Base-by-base conservation (phyloP, 2,329 filamentous ascomycete genomes). In the Aureobasidium sp. region DNA sequence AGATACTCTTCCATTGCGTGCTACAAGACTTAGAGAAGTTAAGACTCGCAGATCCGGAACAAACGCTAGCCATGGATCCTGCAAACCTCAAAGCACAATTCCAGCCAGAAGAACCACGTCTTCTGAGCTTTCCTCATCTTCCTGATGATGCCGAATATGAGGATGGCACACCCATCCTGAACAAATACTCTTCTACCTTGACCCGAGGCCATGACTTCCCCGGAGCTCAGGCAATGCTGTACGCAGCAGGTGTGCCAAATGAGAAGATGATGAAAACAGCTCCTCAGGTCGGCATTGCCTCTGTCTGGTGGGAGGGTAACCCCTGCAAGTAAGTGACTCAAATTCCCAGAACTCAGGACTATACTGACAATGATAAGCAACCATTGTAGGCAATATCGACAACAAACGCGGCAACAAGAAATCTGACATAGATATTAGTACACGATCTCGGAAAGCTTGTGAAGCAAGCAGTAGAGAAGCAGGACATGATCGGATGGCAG, bases 261-360 rank as follows among this genome's bases (percentile, higher is more conserved):
- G 82, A 85, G 69, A 81, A 94, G 62, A 85, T 87, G 70, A 96
- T 97, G 90, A 92, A 93, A 77, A 93, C 83, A 62, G 88, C 89
- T 59, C 90, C 93, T 13, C 93, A 97, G 66, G 89, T 97, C 29
- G 93, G 93, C 63, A 85, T 97, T 71, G 88, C 91, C 8, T 91
- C 89, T 5, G 90, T 97, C 5, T 97, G 92, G 92, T 97, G 92
- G 92, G 91, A 97, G 76, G 93, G 93, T 32, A 97, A 97, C 73
- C 90, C 93, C 41, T 97, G 92, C 85, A 96, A 96, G 87, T 90
- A 76, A 77, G 87, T 82, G 1, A 32, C 6, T 15, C 23, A 12
- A 27, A 26, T 6, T 3, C 3, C 23, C 10, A 17, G 1, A 13
- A 37, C 27, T 10, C 6, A 1, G 23, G 13, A 5, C 1, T 6